Percentiles rank a stretch among this genome's conserved stretches.
Evolutionary conservation across 371 early-diverging fungal genomes (phyloP).

Genomic region (Actinomortierella ambigua): DNA sequence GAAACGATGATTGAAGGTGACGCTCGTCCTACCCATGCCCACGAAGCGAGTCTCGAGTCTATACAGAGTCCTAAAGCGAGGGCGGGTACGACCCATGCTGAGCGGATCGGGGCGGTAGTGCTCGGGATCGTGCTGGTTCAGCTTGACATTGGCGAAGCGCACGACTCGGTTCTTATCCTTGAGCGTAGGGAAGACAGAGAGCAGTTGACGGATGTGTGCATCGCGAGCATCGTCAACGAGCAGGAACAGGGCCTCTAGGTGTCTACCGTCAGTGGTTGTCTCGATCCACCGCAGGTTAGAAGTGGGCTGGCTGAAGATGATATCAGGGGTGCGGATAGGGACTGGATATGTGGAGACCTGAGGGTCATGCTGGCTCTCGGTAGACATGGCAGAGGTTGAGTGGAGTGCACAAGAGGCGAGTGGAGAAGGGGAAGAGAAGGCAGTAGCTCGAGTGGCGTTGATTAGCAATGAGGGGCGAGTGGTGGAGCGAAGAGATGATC

Average conservation of each 20-base stretch:
- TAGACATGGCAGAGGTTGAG: too few species aligned
- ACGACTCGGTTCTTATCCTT: slow-evolving; percentile 12
- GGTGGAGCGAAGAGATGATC: too few species aligned
- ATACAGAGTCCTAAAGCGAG: slow-evolving; percentile 16
- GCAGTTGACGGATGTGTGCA: slow-evolving; percentile 7
- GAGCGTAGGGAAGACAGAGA: slow-evolving; percentile 9
- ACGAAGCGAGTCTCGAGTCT: slow-evolving; percentile 29
- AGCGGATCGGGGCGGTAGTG: slow-evolving; percentile 1
- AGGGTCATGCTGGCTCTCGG: too few species aligned
- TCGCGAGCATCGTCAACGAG: slow-evolving; percentile 22
- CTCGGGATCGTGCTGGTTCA: slow-evolving; percentile 28
- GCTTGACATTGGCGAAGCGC: slow-evolving; percentile 16
- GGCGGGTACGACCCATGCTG: slow-evolving; percentile 5
- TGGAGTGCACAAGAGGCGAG: too few species aligned
- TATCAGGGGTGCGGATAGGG: slow-evolving; percentile 12
- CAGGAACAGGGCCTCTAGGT: slow-evolving; percentile 29
- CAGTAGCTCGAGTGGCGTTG: too few species aligned
- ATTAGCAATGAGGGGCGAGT: too few species aligned
- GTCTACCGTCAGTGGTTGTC: slow-evolving; percentile 21
- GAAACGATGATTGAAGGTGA: slow-evolving; percentile 29
- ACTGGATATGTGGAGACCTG: slow-evolving; percentile 9
- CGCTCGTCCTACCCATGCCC: slow-evolving; percentile 26
- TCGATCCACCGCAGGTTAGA: slow-evolving; percentile 18
- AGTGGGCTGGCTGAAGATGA: slow-evolving; percentile 17
- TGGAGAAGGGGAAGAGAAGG: too few species aligned